Base-by-base conservation (phyloP, 768 basidiomycete species). In the Suillus plorans region DNA sequence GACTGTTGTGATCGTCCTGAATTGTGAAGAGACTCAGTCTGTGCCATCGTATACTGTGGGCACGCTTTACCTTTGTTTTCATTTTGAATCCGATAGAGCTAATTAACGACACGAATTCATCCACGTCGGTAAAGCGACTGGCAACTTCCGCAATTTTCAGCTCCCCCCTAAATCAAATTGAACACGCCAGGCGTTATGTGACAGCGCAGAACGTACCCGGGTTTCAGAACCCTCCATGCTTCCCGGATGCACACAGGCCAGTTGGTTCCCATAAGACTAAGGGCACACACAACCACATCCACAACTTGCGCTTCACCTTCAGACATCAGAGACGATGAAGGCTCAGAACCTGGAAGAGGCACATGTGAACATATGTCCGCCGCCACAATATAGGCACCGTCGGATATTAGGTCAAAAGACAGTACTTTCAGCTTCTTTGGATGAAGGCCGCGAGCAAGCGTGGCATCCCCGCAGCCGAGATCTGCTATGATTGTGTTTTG, bases 191-290 rank as follows among this genome's bases (percentile, higher is more conserved):
- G 44, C 10, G 61, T 36, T n/a, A 44, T 63, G 63, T 52, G 56
- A 49, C 25, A 62, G 64, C 53, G 41, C 20, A 37, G 37, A 63
- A 80, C 90, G 71, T 70, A 97, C 97, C 85, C 86, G n/a, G 85
- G 77, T 75, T 88, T 91, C 45, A 99, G 80, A 47, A 99, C 85
- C 68, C 97, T 82, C 87, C 93, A 92, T 9, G 92, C 91, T 75
- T 99, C 96, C 34, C 90, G 83, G 34, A 99, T 84, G 70, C 94
- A 94, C 53, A 82, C 83, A n/a, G 92, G 85, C 97, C 97, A 99
- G 73, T 99, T 98, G 18, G 89, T 91, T 39, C 93, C 92, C 97
- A 99, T 99, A 67, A 99, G 81, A 72, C 96, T 98, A 68, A 99
- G 82, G 28, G 96, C 93, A 74, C 95, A 99, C 28, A 99, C 89